A percentile compares a stretch with the other conserved stretches of the same genome.
Evolutionary conservation across 1,284 basidiomycete species (phyloP).

Genomic region (Cryptococcus sp.): DNA sequence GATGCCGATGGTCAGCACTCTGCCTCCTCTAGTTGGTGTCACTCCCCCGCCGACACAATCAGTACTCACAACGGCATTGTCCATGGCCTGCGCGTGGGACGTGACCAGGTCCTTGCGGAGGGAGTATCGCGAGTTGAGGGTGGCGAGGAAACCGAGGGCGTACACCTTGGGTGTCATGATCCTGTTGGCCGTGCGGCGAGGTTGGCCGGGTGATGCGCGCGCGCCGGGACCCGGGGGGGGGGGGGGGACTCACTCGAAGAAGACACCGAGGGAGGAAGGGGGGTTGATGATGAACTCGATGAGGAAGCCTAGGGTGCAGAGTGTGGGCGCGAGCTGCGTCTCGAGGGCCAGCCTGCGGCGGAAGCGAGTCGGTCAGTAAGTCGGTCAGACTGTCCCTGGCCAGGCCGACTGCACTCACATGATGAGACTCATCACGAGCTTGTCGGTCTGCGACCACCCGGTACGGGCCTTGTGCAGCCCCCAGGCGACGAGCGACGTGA

Average conservation of each 20-base stretch:
- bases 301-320: slow-evolving; percentile 16
- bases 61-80: background rate
- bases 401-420: slow-evolving; percentile 4
- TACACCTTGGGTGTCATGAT: slow-evolving; percentile 28
- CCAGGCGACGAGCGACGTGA: slow-evolving; percentile 17
- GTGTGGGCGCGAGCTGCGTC: slow-evolving; percentile 28
- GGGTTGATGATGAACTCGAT: slow-evolving; percentile 26
- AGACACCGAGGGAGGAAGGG: slow-evolving; percentile 19
- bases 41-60: no score
- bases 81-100: background rate
- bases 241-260: slow-evolving; percentile 24
- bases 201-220: no score
- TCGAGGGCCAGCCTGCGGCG: slow-evolving; percentile 20
- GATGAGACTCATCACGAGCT: slow-evolving; percentile 17
- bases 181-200: slow-evolving; percentile 2
- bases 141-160: slow-evolving; percentile 25
- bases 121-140: slow-evolving; percentile 25
- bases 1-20: no score
- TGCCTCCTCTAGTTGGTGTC: no score
- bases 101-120: slow-evolving; percentile 9
- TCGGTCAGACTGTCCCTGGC: background rate
- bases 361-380: background rate
- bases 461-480: slow-evolving; percentile 26
- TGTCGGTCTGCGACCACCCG: slow-evolving; percentile 30
- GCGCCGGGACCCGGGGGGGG: no score